phyloP scores from a whole-genome alignment of 2,329 filamentous ascomycete genomes.

The Keithomyces neogunnii region DNA sequence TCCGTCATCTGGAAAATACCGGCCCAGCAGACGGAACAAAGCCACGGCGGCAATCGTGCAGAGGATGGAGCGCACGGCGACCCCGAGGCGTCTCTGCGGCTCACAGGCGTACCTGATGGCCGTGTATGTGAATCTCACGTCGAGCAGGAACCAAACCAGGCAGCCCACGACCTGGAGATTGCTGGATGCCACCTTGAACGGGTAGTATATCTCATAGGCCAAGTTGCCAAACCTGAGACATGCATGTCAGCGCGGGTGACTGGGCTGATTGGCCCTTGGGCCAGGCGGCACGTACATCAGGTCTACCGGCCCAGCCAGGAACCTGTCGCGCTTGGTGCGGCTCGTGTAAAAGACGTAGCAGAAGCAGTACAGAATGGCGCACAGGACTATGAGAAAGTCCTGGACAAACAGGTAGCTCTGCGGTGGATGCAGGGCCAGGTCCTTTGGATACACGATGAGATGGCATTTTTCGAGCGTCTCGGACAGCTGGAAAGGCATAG shows the following conservation, averaged over 20 bases:
- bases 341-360: slow-evolving; percentile 5
- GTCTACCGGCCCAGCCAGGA: slow-evolving; percentile 4
- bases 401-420: slow-evolving; percentile 7
- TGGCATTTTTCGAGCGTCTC: neutral
- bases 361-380: slow-evolving; percentile 4
- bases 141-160: slow-evolving; percentile 5
- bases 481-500: neutral
- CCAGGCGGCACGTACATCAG: neutral
- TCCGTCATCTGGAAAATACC: slow-evolving; percentile 3
- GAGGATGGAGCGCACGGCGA: neutral
- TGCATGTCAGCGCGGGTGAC: neutral
- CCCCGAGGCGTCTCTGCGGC: neutral
- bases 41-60: neutral
- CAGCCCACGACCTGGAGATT: neutral
- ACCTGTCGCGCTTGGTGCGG: slow-evolving; percentile 4
- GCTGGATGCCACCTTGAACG: neutral
- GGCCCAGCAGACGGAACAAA: neutral
- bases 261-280: neutral
- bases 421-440: slow-evolving; percentile 2
- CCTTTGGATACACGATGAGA: neutral
- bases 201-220: slow-evolving; percentile 5
- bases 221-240: slow-evolving; percentile 5
- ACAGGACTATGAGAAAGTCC: slow-evolving; percentile 5
- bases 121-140: slow-evolving; percentile 3
- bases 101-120: slow-evolving; percentile 1